Percentiles rank a stretch among this genome's conserved stretches.
These are phyloP conservation scores for Scheffersomyces lignicola DNA, from an alignment of 1,139 yeast species.

Conservation along the genomic window DNA sequence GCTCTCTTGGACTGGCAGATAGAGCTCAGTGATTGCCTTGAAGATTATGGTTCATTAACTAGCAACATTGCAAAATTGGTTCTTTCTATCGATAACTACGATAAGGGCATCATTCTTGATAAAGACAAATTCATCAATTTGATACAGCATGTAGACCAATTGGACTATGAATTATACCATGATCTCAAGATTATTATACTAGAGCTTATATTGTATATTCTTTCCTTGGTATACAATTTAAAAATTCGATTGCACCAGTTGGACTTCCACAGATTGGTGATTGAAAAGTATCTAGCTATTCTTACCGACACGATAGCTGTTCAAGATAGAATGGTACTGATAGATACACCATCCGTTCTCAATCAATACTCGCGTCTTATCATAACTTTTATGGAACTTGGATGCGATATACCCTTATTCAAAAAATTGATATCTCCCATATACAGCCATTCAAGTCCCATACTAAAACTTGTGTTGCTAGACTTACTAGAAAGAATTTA, in stretches of 20 bases:
- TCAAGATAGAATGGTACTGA: conserved; percentile 3
- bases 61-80: conserved; percentile 21
- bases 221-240: conserved; percentile 25
- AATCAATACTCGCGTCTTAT: conserved; percentile 26
- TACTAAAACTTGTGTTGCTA: conserved; percentile 18
- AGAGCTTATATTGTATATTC: conserved; percentile 27
- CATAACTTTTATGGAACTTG: conserved; percentile 33
- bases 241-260: conserved; percentile 23
- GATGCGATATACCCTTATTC: conserved; percentile 29
- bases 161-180: conserved; percentile 25
- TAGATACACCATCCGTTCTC: conserved; percentile 14
- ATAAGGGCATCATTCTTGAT: conserved; percentile 6
- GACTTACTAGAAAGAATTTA: conserved; percentile 27
- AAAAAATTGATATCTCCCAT: conserved; percentile 21
- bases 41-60: conserved; percentile 19
- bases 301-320: neutral
- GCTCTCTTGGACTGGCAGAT: conserved; percentile 38
- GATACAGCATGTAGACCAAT: conserved; percentile 15
- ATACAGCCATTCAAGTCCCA: conserved; percentile 11
- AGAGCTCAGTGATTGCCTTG: conserved; percentile 28
- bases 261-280: conserved; percentile 21
- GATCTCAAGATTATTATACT: conserved; percentile 34
- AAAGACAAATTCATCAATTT: conserved; percentile 13
- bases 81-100: conserved; percentile 6
- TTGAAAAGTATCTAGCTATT: conserved; percentile 18